Base-by-base conservation (phyloP, 768 basidiomycete genomes). In the Agaricus blazei region DNA sequence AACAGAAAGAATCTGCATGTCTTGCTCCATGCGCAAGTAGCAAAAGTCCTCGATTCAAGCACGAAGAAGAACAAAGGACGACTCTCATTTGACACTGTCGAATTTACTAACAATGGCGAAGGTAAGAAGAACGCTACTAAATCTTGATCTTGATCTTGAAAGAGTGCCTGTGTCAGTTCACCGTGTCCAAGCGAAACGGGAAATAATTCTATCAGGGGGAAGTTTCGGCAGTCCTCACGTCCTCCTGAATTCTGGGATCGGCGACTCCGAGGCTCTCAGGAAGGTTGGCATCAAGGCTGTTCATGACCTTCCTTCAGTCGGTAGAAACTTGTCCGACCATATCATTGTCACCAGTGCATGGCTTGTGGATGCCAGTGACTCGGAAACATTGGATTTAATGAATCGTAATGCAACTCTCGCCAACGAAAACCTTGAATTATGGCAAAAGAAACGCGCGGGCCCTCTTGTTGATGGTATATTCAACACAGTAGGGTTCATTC, bases 131-230 rank as follows among this genome's bases (percentile, higher is more conserved):
- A 11, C 8, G 7, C 15, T 8, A 23, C n/a, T 14, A 19, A 29
- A 37, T 29, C 8, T 14, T 6, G 11, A 14, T 29, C 9, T n/a
- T 3, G 24, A 28, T 6, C 6, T 19, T 48, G 8, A 48, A 48
- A 29, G 3, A 26, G 15, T 47, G 4, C 23, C 24, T 42, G 54
- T 46, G 8, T 27, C 47, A 4, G 28, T 19, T 19, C 46, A 15
- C 2, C 54, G 54, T 15, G 38, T 55, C 9, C 46, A 24, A 2
- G 71, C 72, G 1, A 59, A 52, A n/a, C 70, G 67, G 45, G 74
- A 75, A 51, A 63, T 74, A 29, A 69, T 75, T 29, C 62, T 76
- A 3, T 73, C 72, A 1, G 71, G 68, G 9, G 75, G 75, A 19
- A 57, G 64, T 1, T 59, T 74, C 36, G 70, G 70, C 9, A 73